Conservation (phyloP, 1,284 basidiomycete species). For the Heliocybe sulcata region DNA sequence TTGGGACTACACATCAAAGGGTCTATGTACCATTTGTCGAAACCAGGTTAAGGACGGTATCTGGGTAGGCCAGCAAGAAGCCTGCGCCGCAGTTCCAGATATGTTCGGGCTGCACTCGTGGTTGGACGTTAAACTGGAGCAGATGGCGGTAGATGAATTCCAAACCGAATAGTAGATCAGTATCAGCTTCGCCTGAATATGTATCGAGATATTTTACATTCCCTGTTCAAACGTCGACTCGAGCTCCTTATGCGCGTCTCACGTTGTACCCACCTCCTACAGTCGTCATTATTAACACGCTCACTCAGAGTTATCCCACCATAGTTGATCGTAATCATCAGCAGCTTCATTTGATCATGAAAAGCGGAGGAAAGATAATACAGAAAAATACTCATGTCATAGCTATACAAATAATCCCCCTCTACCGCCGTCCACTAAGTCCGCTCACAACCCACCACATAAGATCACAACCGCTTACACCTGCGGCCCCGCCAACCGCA, state of each 20-base stretch:
- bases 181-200: not conserved
- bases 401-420: not conserved
- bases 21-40: not conserved
- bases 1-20: not conserved
- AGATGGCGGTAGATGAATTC: not conserved
- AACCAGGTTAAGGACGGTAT: not conserved
- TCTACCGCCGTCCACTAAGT: not conserved
- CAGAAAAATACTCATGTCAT: not conserved
- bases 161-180: not conserved
- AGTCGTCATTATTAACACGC: too few species aligned
- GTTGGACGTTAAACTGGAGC: not conserved
- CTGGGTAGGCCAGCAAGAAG: not conserved
- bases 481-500: conserved; percentile 72
- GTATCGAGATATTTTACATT: not conserved
- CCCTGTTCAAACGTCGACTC: not conserved
- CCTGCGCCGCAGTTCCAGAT: not conserved
- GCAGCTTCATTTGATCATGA: too few species aligned
- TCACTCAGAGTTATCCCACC: too few species aligned
- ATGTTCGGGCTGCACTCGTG: not conserved
- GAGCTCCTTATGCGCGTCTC: too few species aligned
- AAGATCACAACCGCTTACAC: conserved; percentile 7
- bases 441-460: not conserved
- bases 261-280: too few species aligned
- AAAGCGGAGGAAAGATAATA: not conserved
- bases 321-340: not conserved